Conservation (phyloP, 371 early-diverging fungal species). For the Mortierella sp. region DNA sequence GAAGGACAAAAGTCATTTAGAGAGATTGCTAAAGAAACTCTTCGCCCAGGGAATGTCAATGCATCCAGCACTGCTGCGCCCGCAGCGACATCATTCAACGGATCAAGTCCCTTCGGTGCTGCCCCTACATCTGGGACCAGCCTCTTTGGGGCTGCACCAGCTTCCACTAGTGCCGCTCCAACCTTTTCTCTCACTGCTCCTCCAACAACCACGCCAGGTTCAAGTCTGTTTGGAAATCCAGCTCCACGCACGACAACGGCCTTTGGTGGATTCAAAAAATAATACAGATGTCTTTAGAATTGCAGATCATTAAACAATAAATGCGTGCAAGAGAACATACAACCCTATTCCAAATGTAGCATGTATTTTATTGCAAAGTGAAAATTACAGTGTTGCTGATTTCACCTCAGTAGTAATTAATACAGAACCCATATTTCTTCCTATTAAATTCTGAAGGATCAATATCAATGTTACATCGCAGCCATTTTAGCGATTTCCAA, state of each 20-base stretch:
- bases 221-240: neutral
- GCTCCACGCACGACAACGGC: neutral
- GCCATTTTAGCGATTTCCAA: neutral
- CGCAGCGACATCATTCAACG: slow-evolving; percentile 2
- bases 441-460: too few relatives aligned
- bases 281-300: neutral
- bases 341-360: too few relatives aligned
- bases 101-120: slow-evolving; percentile 4
- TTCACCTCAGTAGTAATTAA: too few relatives aligned
- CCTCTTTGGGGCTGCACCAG: neutral
- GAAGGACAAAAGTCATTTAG: slow-evolving; percentile 35
- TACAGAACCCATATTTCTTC: too few relatives aligned
- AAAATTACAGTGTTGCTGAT: too few relatives aligned
- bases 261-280: neutral
- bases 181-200: neutral
- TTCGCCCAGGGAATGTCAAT: slow-evolving; percentile 18
- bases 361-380: too few relatives aligned
- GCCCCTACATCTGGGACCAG: neutral
- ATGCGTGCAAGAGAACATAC: too few relatives aligned
- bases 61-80: neutral
- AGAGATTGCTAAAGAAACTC: slow-evolving; percentile 40
- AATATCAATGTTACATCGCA: too few relatives aligned
- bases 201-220: neutral
- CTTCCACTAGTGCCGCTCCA: neutral
- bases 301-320: neutral